Evolutionary conservation across 345 rosid genomes (phyloP).

Genomic region (Bruguiera gymnorhiza): DNA sequence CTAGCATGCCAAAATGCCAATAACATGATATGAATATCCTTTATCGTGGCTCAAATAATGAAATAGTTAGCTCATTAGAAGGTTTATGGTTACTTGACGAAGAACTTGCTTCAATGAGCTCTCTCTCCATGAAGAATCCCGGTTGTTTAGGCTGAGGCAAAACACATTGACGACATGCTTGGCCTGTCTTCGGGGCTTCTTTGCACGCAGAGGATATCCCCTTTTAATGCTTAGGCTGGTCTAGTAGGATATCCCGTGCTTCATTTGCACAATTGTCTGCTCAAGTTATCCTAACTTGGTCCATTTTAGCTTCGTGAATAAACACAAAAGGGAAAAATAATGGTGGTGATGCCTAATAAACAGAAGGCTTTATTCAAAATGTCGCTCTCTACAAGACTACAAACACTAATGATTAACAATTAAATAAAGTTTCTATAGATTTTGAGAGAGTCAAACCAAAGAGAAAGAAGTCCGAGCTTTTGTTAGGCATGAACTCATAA

Average conservation of each 20-base stretch:
- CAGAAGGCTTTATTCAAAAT: not conserved
- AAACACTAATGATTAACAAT: too few relatives aligned
- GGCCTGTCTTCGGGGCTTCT: conserved; percentile 1
- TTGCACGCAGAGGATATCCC: conserved; percentile 6
- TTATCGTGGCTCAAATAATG: conserved; percentile 8
- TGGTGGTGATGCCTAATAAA: not conserved
- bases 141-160: conserved; percentile 11
- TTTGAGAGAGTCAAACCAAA: not conserved
- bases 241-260: not conserved
- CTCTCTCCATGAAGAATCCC: conserved; percentile 10
- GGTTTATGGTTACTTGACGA: not conserved
- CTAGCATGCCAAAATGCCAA: too few relatives aligned
- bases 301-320: too few relatives aligned
- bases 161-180: conserved; percentile 3
- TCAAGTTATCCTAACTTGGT: not conserved
- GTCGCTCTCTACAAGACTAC: not conserved
- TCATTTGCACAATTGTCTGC: not conserved
- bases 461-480: conserved; percentile 8
- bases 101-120: not conserved
- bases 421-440: not conserved
- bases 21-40: too few relatives aligned
- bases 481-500: conserved; percentile 17
- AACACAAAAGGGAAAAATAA: not conserved
- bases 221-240: conserved; percentile 1
- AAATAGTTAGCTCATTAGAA: conserved; percentile 1